phyloP scores from a whole-genome alignment of 1,284 basidiomycete genomes.

The Ustilago sp. region DNA sequence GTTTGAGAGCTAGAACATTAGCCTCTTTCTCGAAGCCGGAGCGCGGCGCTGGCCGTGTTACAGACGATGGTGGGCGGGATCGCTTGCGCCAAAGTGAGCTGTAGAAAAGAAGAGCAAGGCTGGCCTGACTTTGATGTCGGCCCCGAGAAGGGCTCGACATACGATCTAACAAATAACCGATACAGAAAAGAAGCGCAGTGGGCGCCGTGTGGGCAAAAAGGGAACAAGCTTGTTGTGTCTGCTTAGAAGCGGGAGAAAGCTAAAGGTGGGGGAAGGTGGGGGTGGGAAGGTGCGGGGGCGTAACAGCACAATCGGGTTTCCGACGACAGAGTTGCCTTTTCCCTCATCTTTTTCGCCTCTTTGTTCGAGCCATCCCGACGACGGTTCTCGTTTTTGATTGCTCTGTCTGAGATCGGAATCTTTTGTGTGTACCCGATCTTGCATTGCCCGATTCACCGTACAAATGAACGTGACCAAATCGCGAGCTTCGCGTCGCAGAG shows the following conservation, averaged over 20 bases:
- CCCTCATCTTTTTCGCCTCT: neutral
- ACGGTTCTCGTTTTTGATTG: neutral
- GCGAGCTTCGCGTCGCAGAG: slow-evolving; percentile 31
- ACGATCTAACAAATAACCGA: slow-evolving; percentile 51
- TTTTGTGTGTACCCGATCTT: slow-evolving; percentile 4
- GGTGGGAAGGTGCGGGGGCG: no score
- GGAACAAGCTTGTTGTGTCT: no score
- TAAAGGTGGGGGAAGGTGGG: no score
- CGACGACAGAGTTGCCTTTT: slow-evolving; percentile 4
- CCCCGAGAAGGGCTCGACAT: slow-evolving; percentile 48
- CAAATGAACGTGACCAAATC: slow-evolving; percentile 33
- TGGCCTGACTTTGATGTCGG: slow-evolving; percentile 10
- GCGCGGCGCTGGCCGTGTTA: no score
- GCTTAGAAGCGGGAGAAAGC: no score
- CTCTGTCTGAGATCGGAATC: neutral
- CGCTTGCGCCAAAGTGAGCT: neutral
- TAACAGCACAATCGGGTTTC: slow-evolving; percentile 4
- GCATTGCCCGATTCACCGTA: neutral
- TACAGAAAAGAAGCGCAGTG: slow-evolving; percentile 45
- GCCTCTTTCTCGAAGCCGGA: neutral
- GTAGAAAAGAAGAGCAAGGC: no score
- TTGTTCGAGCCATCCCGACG: slow-evolving; percentile 4
- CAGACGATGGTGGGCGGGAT: neutral
- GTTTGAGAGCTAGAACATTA: neutral
- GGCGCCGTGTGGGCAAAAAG: no score